Percentiles rank a stretch among this genome's conserved stretches.
Evolutionary conservation across 257 asterid species (phyloP).

Genomic region (Euphrasia confusa): DNA sequence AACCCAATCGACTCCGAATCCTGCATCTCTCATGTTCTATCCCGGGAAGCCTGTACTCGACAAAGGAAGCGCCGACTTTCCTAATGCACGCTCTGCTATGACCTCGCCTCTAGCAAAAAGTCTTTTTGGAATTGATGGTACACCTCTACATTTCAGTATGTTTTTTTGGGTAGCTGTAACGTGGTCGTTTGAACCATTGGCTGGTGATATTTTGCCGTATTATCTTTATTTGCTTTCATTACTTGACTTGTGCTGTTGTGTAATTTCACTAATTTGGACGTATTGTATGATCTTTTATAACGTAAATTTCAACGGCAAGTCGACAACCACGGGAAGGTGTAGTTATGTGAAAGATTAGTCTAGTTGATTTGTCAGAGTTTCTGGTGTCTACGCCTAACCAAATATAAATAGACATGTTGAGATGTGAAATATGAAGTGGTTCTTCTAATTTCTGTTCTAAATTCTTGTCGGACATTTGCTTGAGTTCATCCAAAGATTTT

Average conservation of each 20-base stretch:
- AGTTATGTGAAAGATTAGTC: too few species aligned
- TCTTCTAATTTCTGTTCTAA: background rate
- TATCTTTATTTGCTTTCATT: too few species aligned
- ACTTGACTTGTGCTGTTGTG: too few species aligned
- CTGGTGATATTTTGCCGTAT: background rate
- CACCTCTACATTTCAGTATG: background rate
- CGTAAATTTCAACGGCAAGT: background rate
- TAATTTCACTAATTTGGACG: background rate
- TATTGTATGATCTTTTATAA: background rate
- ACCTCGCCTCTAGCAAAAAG: conserved; percentile 81
- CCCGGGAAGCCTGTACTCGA: conserved; percentile 97
- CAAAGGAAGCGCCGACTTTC: conserved; percentile 80
- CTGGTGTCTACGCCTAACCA: background rate
- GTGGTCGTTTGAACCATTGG: background rate
- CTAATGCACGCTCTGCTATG: conserved; percentile 93
- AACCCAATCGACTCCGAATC: conserved; percentile 92
- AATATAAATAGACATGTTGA: background rate
- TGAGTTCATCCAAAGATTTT: background rate
- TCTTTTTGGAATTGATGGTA: conserved; percentile 83
- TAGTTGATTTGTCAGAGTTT: too few species aligned
- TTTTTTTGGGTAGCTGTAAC: background rate
- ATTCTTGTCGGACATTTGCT: background rate
- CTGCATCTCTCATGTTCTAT: conserved; percentile 86
- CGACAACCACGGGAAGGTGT: too few species aligned
- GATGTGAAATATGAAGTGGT: background rate